Evolutionary conservation across 306 rosid genomes (phyloP), one percentile per base, ranked within the genome.

Genomic region (Canavalia gladiata): DNA sequence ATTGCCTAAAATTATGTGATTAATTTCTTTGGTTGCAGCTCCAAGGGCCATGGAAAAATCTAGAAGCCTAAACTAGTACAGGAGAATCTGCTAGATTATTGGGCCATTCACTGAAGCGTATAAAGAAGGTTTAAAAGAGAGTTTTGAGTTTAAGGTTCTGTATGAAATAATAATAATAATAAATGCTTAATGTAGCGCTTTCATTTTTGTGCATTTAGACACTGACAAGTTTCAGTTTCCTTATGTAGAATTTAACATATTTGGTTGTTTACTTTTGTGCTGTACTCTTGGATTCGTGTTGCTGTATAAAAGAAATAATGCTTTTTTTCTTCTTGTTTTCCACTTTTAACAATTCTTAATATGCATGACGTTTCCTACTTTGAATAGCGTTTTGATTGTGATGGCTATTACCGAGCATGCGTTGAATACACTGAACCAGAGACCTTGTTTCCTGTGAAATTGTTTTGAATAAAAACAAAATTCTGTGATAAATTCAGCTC

Each of bases 81-180:
- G n/a, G 8, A 42, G 72, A 42, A 18, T 66, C 72, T 42, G 52
- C 8, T 41, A 12, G 12, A 65, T 5, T 3, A 18, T 41, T 8
- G 33, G 72, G 18, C n/a, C 50, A 41, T 41, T 66, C 52, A 41
- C 35, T 41, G 50, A 43, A 68, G 73, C 54, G 43, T 45, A 68
- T 68, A 1, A 29, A 45, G 60, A 70, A 49, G 25, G 30, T 31
- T 49, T 49, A 49, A 3, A 49, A 8, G 5, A 7, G 29, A 78
- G 47, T 79, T 18, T 41, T 66, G 66, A 66, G 75, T 51, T 52
- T 67, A 41, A 39, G 68, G 47, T 43, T 68, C 6, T 78, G 59
- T 78, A 46, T 8, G 34, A 68, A 68, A 68, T 68, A 68, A 67
- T 18, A 37, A 37, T 37, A 68, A 45, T 34, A 25, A 65, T 43